Conservation (phyloP, 345 rosid species). For the Pugionium dolabratum region DNA sequence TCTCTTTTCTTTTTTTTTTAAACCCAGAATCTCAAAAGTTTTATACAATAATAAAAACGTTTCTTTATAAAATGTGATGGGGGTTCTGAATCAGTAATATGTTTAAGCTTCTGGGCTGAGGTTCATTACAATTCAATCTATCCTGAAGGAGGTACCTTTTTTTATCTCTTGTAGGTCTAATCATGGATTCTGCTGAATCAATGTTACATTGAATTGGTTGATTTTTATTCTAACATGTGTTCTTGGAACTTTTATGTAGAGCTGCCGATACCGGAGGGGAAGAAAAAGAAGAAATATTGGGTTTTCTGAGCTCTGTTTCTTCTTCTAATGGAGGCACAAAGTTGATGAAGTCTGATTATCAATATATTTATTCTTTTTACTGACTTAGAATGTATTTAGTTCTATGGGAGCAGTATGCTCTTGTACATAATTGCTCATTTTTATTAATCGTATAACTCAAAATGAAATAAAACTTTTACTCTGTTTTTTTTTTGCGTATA, state of each 20-base stretch:
- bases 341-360: slow-evolving; percentile 10
- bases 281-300: slow-evolving; percentile 45
- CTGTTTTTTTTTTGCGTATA: no score
- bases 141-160: slow-evolving; percentile 73
- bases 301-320: slow-evolving; percentile 30
- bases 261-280: slow-evolving; percentile 35
- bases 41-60: no score
- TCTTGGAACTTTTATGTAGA: slow-evolving; percentile 24
- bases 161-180: not conserved
- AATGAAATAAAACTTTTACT: no score
- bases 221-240: not conserved
- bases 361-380: slow-evolving; percentile 32
- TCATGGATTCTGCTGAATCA: not conserved
- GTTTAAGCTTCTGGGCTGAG: slow-evolving; percentile 95
- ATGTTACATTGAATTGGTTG: not conserved
- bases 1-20: not conserved
- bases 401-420: slow-evolving; percentile 16
- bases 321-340: not conserved
- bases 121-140: slow-evolving; percentile 96
- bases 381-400: slow-evolving; percentile 28
- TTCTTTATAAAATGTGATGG: no score
- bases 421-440: slow-evolving; percentile 10
- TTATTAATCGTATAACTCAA: no score
- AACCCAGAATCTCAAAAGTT: no score
- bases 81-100: slow-evolving; percentile 58